phyloP scores from a whole-genome alignment of 1,139 yeast genomes.

The Taphrina populina region DNA sequence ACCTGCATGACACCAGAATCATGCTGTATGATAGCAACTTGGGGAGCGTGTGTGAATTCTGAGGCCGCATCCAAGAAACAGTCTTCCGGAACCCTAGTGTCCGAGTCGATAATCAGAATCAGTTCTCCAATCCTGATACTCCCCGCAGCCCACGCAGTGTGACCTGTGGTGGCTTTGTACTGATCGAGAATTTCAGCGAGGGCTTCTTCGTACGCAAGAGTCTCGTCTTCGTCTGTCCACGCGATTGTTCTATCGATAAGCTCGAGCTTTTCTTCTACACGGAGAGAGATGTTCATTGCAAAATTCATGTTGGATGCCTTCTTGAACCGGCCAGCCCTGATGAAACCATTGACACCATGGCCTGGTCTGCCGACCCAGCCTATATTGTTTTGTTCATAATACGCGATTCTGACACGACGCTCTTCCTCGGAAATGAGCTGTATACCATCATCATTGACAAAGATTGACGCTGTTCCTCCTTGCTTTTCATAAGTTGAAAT shows the following conservation, averaged over 20 bases:
- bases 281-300: conserved; percentile 35
- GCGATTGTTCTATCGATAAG: conserved; percentile 35
- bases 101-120: conserved; percentile 38
- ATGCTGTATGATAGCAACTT: conserved; percentile 38
- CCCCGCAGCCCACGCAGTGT: conserved; percentile 38
- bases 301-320: conserved; percentile 34
- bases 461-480: conserved; percentile 38
- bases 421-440: conserved; percentile 38
- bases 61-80: conserved; percentile 39
- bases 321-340: conserved; percentile 33
- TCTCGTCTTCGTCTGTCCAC: conserved; percentile 35
- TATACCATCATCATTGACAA: conserved; percentile 39
- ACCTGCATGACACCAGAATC: conserved; percentile 39
- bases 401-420: conserved; percentile 31
- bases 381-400: conserved; percentile 36
- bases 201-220: conserved; percentile 35
- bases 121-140: conserved; percentile 38
- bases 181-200: conserved; percentile 33
- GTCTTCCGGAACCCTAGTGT: conserved; percentile 38
- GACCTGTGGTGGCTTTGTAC: conserved; percentile 28
- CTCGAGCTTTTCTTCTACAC: conserved; percentile 37
- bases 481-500: conserved; percentile 39
- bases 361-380: conserved; percentile 39
- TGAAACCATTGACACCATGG: conserved; percentile 36
- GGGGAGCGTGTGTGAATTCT: conserved; percentile 37